Base-by-base conservation (phyloP, 345 rosid genomes). In the Nephelium lappaceum region DNA sequence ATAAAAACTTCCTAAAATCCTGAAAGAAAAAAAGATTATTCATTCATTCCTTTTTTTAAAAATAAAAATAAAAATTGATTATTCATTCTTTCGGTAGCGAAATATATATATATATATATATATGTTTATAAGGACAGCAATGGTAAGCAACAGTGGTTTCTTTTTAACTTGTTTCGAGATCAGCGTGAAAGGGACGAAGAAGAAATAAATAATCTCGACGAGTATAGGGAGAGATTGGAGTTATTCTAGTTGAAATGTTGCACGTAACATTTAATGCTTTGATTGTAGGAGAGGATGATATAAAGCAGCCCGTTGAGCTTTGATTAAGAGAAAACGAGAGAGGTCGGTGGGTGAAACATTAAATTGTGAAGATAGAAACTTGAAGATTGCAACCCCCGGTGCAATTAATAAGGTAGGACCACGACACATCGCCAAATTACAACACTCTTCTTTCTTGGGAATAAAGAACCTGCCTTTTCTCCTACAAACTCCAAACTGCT, bases 231-330 rank as follows among this genome's bases (percentile, higher is more conserved):
- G 1, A 66, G 11, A 21, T 66, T 8, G 71, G 71, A 38, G 62
- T 49, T 75, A 51, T 51, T 67, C 39, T 67, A n/a, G 51, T 39
- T 67, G 74, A 77, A 67, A 72, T 45, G 23, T 27, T 24, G 3
- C 41, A 49, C 25, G 76, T 53, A 58, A 24, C 78, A 81, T 62
- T 78, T 68, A 79, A 58, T 73, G 82, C 77, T 19, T 76, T 81
- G 71, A 81, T 61, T 21, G 79, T 27, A 21, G 62, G 23, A 57
- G 39, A 24, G 4, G 58, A 19, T 5, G 72, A 11, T 45, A 15
- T 23, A 47, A 69, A 62, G 47, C 14, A 36, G 73, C 21, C 21
- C 72, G 60, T 72, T 53, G n/a, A 42, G 67, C 73, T 64, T 62
- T 66, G 55, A 63, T 53, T n/a, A 43, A 31, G 14, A 36, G 60